phyloP scores from a whole-genome alignment of 1,139 yeast genomes.

The Kurtzmaniella quercitrusa region DNA sequence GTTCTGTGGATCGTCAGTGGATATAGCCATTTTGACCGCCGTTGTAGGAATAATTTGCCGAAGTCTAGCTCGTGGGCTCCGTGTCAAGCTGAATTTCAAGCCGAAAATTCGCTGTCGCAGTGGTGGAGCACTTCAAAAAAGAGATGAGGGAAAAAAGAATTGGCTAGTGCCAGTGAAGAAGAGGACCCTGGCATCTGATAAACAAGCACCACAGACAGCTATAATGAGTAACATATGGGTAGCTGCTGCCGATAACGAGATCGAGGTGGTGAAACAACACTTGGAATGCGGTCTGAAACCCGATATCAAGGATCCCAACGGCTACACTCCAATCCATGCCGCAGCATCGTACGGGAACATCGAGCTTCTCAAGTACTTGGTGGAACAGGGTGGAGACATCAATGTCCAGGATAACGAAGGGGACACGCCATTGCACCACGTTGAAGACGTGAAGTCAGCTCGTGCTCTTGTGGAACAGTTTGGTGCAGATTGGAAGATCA shows the following conservation, averaged over 20 bases:
- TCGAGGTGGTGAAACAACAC: conserved; percentile 51
- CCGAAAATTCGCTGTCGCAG: neutral
- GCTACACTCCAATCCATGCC: conserved; percentile 95
- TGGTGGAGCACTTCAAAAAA: no score
- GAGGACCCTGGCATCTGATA: neutral
- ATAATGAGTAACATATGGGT: conserved; percentile 69
- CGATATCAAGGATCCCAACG: conserved; percentile 81
- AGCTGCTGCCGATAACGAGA: conserved; percentile 85
- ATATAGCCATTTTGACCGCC: conserved; percentile 5
- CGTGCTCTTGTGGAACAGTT: conserved; percentile 59
- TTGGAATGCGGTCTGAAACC: conserved; percentile 56
- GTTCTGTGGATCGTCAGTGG: conserved; percentile 6
- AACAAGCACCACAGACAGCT: neutral
- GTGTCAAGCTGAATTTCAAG: no score
- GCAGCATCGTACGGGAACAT: conserved; percentile 89
- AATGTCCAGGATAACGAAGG: conserved; percentile 86
- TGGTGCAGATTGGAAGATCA: conserved; percentile 58
- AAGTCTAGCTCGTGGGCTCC: no score
- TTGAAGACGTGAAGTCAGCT: conserved; percentile 68
- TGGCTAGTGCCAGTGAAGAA: neutral
- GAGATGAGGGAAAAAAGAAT: neutral
- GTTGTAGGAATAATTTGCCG: no score
- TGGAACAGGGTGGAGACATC: conserved; percentile 68
- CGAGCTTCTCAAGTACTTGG: conserved; percentile 58
- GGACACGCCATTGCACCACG: conserved; percentile 92